Percentiles rank a stretch among this genome's conserved stretches.
phyloP scores from a whole-genome alignment of 768 basidiomycete species.

The Amanita subjunquillea region DNA sequence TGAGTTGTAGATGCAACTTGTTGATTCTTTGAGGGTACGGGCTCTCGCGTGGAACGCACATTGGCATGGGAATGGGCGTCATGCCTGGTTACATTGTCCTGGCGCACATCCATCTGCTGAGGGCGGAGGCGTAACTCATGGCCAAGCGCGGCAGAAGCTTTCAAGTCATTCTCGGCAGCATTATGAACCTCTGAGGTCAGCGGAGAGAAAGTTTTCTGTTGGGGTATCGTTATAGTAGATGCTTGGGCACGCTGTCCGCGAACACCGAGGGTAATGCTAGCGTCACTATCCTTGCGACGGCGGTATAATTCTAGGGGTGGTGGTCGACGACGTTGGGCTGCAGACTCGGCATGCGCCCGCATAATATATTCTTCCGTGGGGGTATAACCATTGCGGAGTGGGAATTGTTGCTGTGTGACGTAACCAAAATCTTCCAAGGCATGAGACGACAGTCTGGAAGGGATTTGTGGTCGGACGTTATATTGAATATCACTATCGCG shows the following conservation, averaged over 20 bases:
- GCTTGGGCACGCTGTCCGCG: slow-evolving; percentile 32
- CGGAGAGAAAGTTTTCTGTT: slow-evolving; percentile 10
- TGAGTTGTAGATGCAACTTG: slow-evolving; percentile 2
- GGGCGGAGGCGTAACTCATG: slow-evolving; percentile 9
- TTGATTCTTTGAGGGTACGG: slow-evolving; percentile 1
- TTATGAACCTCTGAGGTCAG: slow-evolving; percentile 8
- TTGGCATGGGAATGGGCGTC: slow-evolving; percentile 17
- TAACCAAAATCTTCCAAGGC: slow-evolving; percentile 3
- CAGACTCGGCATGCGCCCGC: slow-evolving; percentile 36
- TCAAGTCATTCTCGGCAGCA: slow-evolving; percentile 29
- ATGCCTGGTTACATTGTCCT: background rate
- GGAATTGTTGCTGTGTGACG: slow-evolving; percentile 1
- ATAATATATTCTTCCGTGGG: slow-evolving; percentile 61
- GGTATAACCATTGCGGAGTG: slow-evolving; percentile 39
- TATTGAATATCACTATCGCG: slow-evolving; percentile 8
- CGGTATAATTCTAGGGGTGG: slow-evolving; percentile 23
- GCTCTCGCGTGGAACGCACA: slow-evolving; percentile 17
- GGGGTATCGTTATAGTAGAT: slow-evolving; percentile 17
- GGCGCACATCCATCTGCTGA: background rate
- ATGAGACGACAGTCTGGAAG: background rate
- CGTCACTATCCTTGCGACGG: slow-evolving; percentile 13
- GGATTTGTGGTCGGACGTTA: slow-evolving; percentile 6
- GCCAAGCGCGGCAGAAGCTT: slow-evolving; percentile 11
- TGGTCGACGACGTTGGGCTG: slow-evolving; percentile 20
- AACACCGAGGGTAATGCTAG: slow-evolving; percentile 28